Percentiles rank a stretch among this genome's conserved stretches.
Evolutionary conservation across 257 asterid species (phyloP).

Genomic region (Solanum infundibuliforme): DNA sequence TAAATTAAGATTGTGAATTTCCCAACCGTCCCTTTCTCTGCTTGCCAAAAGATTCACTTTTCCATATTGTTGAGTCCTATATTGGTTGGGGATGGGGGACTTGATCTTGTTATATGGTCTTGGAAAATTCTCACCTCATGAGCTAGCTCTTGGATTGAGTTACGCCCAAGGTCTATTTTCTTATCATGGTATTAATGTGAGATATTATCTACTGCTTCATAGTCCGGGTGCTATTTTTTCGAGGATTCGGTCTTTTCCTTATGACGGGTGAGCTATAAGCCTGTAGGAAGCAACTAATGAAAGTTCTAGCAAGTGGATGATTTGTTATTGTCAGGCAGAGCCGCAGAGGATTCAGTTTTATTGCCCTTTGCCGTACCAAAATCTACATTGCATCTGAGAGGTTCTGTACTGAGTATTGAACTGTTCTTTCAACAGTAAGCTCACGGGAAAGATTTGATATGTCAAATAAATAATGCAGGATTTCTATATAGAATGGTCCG

Average conservation of each 20-base stretch:
- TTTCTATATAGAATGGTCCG: neutral
- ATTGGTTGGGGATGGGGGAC: neutral
- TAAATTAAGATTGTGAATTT: neutral
- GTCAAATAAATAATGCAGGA: neutral
- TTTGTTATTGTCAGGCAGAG: neutral
- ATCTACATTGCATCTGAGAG: neutral
- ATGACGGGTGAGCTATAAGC: neutral
- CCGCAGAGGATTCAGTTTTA: neutral
- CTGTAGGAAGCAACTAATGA: neutral
- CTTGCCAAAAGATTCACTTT: neutral
- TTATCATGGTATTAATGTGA: neutral
- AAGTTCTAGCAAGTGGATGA: neutral
- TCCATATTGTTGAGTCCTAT: neutral
- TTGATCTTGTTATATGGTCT: neutral
- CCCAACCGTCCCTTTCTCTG: neutral
- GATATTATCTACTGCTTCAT: neutral
- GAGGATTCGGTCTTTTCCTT: neutral
- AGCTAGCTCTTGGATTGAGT: neutral
- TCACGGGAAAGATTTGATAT: neutral
- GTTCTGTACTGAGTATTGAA: neutral
- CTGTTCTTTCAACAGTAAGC: neutral
- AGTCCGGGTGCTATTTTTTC: neutral
- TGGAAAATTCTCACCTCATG: neutral
- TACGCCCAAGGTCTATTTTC: neutral
- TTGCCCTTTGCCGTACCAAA: neutral